Base-by-base conservation (phyloP, 1,139 yeast species). In the Kurtzmaniella quercitrusa region DNA sequence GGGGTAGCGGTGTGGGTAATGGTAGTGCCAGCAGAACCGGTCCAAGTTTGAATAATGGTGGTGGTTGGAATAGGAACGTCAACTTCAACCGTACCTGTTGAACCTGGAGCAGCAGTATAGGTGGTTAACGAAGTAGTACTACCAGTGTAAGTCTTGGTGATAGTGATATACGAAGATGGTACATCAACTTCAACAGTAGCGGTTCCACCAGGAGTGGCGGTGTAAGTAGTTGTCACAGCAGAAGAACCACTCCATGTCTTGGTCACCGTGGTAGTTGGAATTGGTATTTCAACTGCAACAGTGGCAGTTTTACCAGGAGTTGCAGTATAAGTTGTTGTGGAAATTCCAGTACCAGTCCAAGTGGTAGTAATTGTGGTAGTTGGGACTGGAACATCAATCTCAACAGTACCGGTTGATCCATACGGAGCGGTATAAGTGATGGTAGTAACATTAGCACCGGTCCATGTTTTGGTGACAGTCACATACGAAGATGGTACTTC, bases 11-110 rank as follows among this genome's bases (percentile, higher is more conserved):
- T 36, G 2, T 20, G n/a, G 3, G 50, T 47, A 21, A 28, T 33
- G 2, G 43, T 41, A 12, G 42, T 43, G 2, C 39, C 35, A 16
- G 11, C 26, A n/a, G 42, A 9, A 11, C 38, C 23, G 3, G 34
- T 32, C 30, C 36, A 33, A 33, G 36, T 33, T 8, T 33, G 8
- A 18, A 14, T 32, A 15, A 32, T 11, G 5, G 34, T 15, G 17
- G 34, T 32, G 4, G 34, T 32, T 21, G 47, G 45, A 23, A 33
- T 40, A 15, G 59, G 56, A 20, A 46, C 47, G n/a, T 50, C 50
- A 18, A 49, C 46, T 38, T 46, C 42, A 15, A 48, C 49, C 1
- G 57, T 55, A 15, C 44, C 48, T 2, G 57, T 55, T 7, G 45
- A 50, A 12, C 47, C 50, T 6, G 43, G n/a, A 2, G 28, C 39